Base-by-base conservation (phyloP, 768 basidiomycete species). In the Xerocomus spinulosus region DNA sequence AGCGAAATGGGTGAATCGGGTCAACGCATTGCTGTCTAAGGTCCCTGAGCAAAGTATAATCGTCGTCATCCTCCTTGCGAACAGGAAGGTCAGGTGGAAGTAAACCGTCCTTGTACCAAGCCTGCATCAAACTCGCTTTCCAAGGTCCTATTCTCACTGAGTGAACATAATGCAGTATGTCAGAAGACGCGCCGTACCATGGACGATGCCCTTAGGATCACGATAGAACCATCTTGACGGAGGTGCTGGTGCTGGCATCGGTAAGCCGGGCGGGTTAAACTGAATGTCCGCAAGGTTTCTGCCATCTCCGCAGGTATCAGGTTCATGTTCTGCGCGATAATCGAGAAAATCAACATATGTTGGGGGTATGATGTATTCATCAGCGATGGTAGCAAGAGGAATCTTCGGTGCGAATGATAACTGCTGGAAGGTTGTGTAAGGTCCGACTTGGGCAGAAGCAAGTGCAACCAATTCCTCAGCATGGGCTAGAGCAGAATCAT, bases 371-470 rank as follows among this genome's bases (percentile, higher is more conserved):
- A 91, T 79, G 66, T 89, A 95, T 34, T 92, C 89, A 59, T 93
- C 88, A 24, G 91, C 87, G 45, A 95, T 87, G 0, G 86, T 79
- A 23, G 87, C 86, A 45, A 93, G 73, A n/a, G 92, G 92, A 57
- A 95, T 90, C 42, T 78, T 83, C 9, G 92, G 92, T 3, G 92
- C 80, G 59, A 91, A 93, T 8, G 74, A 76, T 14, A 95, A 71
- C 68, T 95, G 92, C 61, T 93, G 92, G 70, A 95, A 94, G 7
- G 90, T 93, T 17, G 87, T 90, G 63, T 93, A 95, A 25, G 90
- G 81, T 17, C 88, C 87, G 67, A 83, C 81, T 47, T 85, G 82
- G 8, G 84, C 75, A 3, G 82, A 81, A 30, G 84, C 80, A 8
- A 87, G 70, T 12, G 83, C 73, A 3, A 83, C 64, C 17, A 87